Conservation (phyloP, 208 protist species). For the Trypanosomatidae sp. region DNA sequence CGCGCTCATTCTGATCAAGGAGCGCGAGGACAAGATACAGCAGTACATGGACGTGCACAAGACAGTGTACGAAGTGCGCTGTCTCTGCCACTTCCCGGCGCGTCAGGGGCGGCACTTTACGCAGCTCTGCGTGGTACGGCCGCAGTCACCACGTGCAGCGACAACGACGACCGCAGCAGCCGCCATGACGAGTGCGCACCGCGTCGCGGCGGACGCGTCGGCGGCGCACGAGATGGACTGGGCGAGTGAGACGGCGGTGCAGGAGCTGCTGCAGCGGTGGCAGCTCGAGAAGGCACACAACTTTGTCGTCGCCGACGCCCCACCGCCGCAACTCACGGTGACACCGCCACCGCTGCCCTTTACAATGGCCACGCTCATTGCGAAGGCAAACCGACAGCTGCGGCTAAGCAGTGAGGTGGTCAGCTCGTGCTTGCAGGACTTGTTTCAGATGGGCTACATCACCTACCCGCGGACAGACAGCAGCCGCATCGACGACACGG, state of each 20-base stretch:
- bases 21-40: constrained; percentile 55
- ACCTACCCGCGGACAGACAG: constrained; percentile 87
- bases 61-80: constrained; percentile 28
- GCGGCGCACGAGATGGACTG: constrained; percentile 11
- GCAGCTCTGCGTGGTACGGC: constrained; percentile 38
- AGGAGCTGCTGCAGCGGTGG: constrained; percentile 13
- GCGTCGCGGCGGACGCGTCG: neutral
- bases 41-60: constrained; percentile 48
- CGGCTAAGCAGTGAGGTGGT: constrained; percentile 65
- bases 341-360: constrained; percentile 59
- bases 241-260: constrained; percentile 14
- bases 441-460: constrained; percentile 86
- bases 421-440: constrained; percentile 68
- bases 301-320: constrained; percentile 13
- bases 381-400: constrained; percentile 74
- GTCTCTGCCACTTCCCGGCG: constrained; percentile 44
- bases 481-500: constrained; percentile 78
- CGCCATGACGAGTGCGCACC: constrained; percentile 4
- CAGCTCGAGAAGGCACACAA: constrained; percentile 6
- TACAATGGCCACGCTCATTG: constrained; percentile 81
- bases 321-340: constrained; percentile 15
- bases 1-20: constrained; percentile 75
- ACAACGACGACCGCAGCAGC: neutral
- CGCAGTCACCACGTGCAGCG: neutral
- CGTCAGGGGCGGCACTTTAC: constrained; percentile 18